These are phyloP conservation scores for Globisporangium orthogonon DNA, from an alignment of 352 stramenopile species.

Conservation along the genomic window DNA sequence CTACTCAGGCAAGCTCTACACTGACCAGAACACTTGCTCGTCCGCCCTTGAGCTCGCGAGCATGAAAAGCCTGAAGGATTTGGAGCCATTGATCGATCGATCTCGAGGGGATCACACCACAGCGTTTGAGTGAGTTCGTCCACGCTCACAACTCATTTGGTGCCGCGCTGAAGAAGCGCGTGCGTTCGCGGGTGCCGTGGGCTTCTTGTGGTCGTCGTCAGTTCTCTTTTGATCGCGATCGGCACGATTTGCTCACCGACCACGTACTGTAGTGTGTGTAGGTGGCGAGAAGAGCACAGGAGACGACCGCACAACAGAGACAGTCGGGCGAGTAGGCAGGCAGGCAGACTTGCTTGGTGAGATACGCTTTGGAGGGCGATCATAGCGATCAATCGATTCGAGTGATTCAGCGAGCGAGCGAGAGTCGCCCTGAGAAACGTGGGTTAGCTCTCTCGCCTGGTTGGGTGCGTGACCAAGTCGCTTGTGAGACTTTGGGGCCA, in stretches of 20 bases:
- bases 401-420: background rate
- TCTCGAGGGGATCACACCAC: background rate
- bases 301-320: slow-evolving; percentile 1
- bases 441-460: no score
- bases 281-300: background rate
- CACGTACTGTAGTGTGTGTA: no score
- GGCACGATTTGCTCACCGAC: background rate
- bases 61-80: background rate
- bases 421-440: no score
- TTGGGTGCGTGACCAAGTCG: background rate
- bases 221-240: background rate
- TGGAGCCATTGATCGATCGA: background rate
- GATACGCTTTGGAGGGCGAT: background rate
- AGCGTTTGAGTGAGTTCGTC: no score
- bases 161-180: background rate
- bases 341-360: background rate
- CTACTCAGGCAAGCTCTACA: background rate
- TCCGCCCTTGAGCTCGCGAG: background rate
- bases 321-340: background rate
- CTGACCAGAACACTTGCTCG: slow-evolving; percentile 4
- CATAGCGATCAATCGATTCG: background rate
- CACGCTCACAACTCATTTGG: background rate
- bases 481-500: no score
- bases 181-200: background rate
- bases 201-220: background rate